phyloP scores from a whole-genome alignment of 208 protist species.

The Vickermania spadyakhi region DNA sequence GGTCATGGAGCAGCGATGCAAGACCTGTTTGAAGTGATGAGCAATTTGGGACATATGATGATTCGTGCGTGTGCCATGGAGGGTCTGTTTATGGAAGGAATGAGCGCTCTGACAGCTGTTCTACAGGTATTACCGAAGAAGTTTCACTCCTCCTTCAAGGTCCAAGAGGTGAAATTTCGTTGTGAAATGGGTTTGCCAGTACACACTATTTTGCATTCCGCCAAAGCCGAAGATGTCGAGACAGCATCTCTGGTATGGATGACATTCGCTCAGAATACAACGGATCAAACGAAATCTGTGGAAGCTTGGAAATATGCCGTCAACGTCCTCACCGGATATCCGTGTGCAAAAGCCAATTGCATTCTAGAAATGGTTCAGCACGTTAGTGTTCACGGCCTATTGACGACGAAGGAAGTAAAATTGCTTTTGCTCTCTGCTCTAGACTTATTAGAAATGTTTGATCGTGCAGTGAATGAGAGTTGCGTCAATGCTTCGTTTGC shows the following conservation, averaged over 20 bases:
- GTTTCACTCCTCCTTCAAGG: slow-evolving; percentile 36
- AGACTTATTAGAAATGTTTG: slow-evolving; percentile 4
- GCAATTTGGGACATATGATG: slow-evolving; percentile 14
- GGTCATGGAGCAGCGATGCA: slow-evolving; percentile 6
- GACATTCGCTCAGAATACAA: slow-evolving; percentile 31
- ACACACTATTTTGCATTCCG: slow-evolving; percentile 18
- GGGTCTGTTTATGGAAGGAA: slow-evolving; percentile 24
- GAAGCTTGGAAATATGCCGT: slow-evolving; percentile 42
- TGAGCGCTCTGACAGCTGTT: slow-evolving; percentile 31
- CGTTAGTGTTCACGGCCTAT: neutral
- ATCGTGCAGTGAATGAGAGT: neutral
- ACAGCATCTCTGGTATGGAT: slow-evolving; percentile 60
- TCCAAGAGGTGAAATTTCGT: slow-evolving; percentile 45
- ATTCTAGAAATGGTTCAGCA: slow-evolving; percentile 19
- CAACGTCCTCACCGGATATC: slow-evolving; percentile 17
- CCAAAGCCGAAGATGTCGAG: slow-evolving; percentile 42
- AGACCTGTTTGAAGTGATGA: slow-evolving; percentile 9
- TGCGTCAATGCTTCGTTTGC: neutral
- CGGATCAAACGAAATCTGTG: slow-evolving; percentile 11
- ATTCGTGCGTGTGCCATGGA: slow-evolving; percentile 13
- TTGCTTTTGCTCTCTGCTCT: slow-evolving; percentile 6
- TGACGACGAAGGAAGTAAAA: slow-evolving; percentile 1
- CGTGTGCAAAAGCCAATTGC: slow-evolving; percentile 28
- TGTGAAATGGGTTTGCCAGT: slow-evolving; percentile 30
- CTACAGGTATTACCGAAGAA: slow-evolving; percentile 36